Evolutionary conservation across 2,329 filamentous ascomycete genomes (phyloP).

Genomic region (Colletotrichum falcatum): DNA sequence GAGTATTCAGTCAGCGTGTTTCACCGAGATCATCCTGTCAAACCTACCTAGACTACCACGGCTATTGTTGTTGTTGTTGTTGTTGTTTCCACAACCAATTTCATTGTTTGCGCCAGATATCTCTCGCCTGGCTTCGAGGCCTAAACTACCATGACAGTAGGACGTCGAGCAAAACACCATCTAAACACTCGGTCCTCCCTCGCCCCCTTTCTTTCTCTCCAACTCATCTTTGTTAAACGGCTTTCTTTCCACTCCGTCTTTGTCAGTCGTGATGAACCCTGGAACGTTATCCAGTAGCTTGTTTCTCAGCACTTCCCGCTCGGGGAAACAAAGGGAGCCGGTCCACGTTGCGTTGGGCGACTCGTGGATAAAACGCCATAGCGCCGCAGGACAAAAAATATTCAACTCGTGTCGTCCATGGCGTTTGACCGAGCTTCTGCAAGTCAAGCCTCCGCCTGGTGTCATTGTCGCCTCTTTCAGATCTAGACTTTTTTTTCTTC

Average conservation of each 20-base stretch:
- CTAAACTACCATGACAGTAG: not conserved
- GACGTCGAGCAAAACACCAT: not conserved
- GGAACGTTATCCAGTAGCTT: constrained; percentile 21
- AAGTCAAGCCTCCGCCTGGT: not conserved
- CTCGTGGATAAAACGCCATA: constrained; percentile 12
- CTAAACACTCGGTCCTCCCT: not conserved
- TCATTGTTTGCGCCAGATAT: constrained; percentile 14
- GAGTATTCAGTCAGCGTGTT: constrained; percentile 25
- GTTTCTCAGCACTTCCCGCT: not conserved
- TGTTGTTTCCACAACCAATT: not conserved
- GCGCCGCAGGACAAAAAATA: constrained; percentile 6
- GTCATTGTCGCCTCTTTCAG: constrained; percentile 1
- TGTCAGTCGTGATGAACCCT: constrained; percentile 25
- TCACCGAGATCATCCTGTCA: constrained; percentile 14
- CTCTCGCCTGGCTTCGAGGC: not conserved
- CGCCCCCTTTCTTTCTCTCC: not conserved
- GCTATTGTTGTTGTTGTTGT: constrained; percentile 15
- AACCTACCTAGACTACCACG: constrained; percentile 20
- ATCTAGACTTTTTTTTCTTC: not conserved
- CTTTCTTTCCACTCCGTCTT: constrained; percentile 12
- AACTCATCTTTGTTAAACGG: constrained; percentile 9
- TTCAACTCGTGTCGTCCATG: constrained; percentile 2
- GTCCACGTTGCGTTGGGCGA: constrained; percentile 14
- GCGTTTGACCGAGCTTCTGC: not conserved
- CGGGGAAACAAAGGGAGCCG: constrained; percentile 23